Evolutionary conservation across 352 stramenopile species (phyloP).

Genomic region (Globisporangium polare): DNA sequence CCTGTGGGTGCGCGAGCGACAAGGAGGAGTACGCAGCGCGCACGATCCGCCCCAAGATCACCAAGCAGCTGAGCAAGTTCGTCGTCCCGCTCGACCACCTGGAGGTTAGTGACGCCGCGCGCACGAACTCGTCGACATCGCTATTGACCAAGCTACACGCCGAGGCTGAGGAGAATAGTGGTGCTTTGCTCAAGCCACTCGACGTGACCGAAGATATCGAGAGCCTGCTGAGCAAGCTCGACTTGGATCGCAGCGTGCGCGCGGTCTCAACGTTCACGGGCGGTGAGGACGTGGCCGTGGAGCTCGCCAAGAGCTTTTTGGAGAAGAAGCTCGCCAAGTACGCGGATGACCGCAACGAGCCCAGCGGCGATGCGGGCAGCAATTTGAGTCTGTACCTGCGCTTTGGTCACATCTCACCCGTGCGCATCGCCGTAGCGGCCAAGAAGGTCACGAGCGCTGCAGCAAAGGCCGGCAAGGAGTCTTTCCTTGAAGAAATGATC

Average conservation of each 20-base stretch:
- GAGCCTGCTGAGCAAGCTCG: slow-evolving; percentile 36
- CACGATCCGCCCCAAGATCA: slow-evolving; percentile 98
- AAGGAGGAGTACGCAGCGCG: slow-evolving; percentile 97
- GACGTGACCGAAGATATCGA: slow-evolving; percentile 42
- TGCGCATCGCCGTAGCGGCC: slow-evolving; percentile 55
- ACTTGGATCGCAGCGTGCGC: slow-evolving; percentile 62
- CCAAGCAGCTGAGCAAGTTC: slow-evolving; percentile 88
- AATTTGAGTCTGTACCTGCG: slow-evolving; percentile 93
- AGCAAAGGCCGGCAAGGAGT: slow-evolving; percentile 73
- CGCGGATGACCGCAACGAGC: slow-evolving; percentile 92
- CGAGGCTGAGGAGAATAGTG: not conserved
- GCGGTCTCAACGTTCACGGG: slow-evolving; percentile 59
- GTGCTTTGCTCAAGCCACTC: slow-evolving; percentile 22
- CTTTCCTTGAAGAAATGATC: slow-evolving; percentile 97
- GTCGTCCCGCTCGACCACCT: slow-evolving; percentile 54
- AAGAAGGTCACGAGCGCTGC: slow-evolving; percentile 62
- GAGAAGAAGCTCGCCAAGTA: slow-evolving; percentile 73
- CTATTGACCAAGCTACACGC: slow-evolving; percentile 12
- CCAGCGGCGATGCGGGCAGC: slow-evolving; percentile 89
- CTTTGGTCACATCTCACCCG: slow-evolving; percentile 86
- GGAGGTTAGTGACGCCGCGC: slow-evolving; percentile 22
- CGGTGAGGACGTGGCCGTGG: slow-evolving; percentile 58
- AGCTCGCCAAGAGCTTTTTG: slow-evolving; percentile 87
- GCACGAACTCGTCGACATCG: slow-evolving; percentile 26
- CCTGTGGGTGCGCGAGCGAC: slow-evolving; percentile 84